Base-by-base conservation (phyloP, 1,284 basidiomycete species). In the Microbotryum scabiosae region DNA sequence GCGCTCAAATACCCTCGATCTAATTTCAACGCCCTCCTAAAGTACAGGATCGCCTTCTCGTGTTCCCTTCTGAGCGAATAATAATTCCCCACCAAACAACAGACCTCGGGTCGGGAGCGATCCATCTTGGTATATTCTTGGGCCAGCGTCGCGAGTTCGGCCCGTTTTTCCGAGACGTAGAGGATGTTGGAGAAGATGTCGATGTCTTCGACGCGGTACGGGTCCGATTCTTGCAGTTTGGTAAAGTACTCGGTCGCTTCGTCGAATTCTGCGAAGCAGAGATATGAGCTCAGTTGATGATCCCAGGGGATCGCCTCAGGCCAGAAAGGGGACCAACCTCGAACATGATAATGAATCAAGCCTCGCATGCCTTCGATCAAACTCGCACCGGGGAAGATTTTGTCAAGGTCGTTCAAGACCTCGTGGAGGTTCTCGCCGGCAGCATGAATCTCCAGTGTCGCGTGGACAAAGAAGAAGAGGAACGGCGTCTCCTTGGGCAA, bases 131-230 rank as follows among this genome's bases (percentile, higher is more conserved):
- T 82, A 76, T 88, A 97, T 73, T 89, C 87, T 72, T 96, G 91
- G 12, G 94, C 94, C 26, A 99, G 81, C 73, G 86, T 86, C 16
- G 92, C 91, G 41, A 99, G 79, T 73, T 93, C 91, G 36, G 90
- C 80, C 46, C 83, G 82, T 70, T 90, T 90, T 71, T 93, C 88
- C 60, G 89, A 89, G 6, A 98, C 90, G 75, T 97, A 98, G 47
- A 98, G 81, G 71, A 97, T 94, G 73, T 98, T 97, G 59, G 92
- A 96, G 75, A 90, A 94, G 57, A 97, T 86, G 73, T 97, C 94
- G 56, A 98, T 86, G 70, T 97, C 90, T 69, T 98, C 96, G 64
- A 97, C 84, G 26, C 93, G 82, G 76, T 85, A 87, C 5, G 93
- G 93, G 73, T 97, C 93, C 47, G 86, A 73, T 5, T 78, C 75